A percentile compares a stretch with the other conserved stretches of the same genome.
These are phyloP conservation scores for Rhodosporidiobolus sp. DNA, from an alignment of 768 basidiomycete species.

Conservation along the genomic window DNA sequence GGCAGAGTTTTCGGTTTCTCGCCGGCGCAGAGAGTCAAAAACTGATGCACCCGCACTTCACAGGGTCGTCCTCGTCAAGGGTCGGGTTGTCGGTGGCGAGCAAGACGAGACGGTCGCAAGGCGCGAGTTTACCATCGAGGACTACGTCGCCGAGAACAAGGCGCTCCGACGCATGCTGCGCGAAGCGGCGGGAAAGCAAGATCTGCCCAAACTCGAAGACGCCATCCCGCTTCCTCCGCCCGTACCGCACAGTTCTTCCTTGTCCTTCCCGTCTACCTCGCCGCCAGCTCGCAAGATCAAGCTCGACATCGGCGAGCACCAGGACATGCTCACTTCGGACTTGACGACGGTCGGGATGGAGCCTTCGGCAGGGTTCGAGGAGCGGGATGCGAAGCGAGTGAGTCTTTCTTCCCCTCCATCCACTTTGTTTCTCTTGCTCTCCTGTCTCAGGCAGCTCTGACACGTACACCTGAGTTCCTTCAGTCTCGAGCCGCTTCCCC, in stretches of 20 bases:
- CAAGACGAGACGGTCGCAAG: background rate
- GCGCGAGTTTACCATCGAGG: background rate
- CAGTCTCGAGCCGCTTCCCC: background rate
- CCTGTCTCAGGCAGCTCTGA: too few relatives aligned
- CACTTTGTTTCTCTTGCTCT: background rate
- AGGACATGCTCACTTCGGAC: background rate
- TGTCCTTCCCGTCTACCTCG: background rate
- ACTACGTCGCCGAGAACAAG: background rate
- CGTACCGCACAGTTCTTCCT: background rate
- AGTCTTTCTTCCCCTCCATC: background rate
- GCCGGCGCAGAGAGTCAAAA: too few relatives aligned
- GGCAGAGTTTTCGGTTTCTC: background rate
- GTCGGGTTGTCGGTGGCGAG: background rate
- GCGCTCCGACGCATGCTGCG: background rate
- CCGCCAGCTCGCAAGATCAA: background rate
- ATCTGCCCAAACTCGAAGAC: too few relatives aligned
- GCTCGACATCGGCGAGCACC: background rate
- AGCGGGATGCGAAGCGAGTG: background rate
- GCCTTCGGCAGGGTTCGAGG: background rate
- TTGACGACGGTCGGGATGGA: background rate
- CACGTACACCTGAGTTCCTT: too few relatives aligned
- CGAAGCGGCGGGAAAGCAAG: background rate
- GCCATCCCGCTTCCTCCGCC: background rate
- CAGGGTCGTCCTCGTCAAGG: conserved; percentile 1
- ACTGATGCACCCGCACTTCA: background rate